Conservation (phyloP, 2,329 filamentous ascomycete genomes). For the Aspergillus flavus region DNA sequence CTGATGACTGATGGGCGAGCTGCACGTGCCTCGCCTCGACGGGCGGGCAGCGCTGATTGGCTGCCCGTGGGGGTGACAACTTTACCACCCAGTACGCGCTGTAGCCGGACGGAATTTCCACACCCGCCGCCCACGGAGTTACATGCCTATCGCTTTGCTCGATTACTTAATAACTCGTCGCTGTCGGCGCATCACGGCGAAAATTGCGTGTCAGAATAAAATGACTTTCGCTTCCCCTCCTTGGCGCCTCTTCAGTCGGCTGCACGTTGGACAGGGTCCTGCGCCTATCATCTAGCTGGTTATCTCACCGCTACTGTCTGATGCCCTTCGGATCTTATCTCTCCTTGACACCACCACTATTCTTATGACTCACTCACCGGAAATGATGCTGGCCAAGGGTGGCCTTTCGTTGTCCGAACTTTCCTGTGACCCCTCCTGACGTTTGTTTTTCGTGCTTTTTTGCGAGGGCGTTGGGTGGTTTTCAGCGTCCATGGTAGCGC, state of each 20-base stretch:
- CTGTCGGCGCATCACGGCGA: slow-evolving; percentile 22
- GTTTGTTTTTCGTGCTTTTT: slow-evolving; percentile 10
- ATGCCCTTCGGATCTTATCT: background rate
- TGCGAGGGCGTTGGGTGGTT: slow-evolving; percentile 15
- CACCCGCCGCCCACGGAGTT: background rate
- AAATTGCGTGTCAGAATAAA: background rate
- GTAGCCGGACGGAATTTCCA: slow-evolving; percentile 18
- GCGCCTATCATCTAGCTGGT: slow-evolving; percentile 19
- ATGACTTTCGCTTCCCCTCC: slow-evolving; percentile 5
- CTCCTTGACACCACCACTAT: background rate
- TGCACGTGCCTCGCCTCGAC: slow-evolving; percentile 5
- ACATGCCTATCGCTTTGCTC: background rate
- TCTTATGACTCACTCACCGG: slow-evolving; percentile 5
- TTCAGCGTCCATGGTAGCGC: background rate
- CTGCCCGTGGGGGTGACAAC: background rate
- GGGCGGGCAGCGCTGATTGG: background rate
- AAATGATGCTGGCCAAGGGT: background rate
- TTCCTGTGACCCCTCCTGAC: background rate
- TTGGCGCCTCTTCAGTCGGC: slow-evolving; percentile 1
- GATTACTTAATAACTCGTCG: slow-evolving; percentile 27
- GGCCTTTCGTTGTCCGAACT: background rate
- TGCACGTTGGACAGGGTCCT: slow-evolving; percentile 16
- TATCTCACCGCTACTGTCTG: slow-evolving; percentile 24
- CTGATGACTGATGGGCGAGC: slow-evolving; percentile 1
- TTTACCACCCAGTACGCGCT: slow-evolving; percentile 7